Percentiles rank a stretch among this genome's conserved stretches.
Evolutionary conservation across 805 yeast species (phyloP).

Genomic region (Metschnikowia corniflorae): DNA sequence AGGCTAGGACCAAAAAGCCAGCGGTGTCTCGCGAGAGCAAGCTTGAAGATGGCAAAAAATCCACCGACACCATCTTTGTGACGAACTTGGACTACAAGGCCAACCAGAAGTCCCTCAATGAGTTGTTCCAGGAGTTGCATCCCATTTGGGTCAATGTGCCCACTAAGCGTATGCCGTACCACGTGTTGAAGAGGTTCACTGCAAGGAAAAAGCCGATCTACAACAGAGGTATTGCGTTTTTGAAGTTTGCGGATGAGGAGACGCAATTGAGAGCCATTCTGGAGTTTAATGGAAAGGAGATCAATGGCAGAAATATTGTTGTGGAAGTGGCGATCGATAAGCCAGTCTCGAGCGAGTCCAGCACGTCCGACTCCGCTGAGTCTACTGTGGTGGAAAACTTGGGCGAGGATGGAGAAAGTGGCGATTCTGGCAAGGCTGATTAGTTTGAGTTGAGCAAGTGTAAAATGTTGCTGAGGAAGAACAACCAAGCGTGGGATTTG

Average conservation of each 20-base stretch:
- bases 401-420: not conserved
- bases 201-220: constrained; percentile 40
- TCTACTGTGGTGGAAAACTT: constrained; percentile 3
- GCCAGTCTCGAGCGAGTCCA: constrained; percentile 21
- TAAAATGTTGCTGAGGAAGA: too few relatives aligned
- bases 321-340: constrained; percentile 75
- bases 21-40: constrained; percentile 3
- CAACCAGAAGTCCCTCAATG: constrained; percentile 43
- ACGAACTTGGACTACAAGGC: constrained; percentile 55
- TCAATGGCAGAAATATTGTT: constrained; percentile 61
- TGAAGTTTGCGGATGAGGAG: constrained; percentile 56
- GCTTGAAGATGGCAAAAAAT: constrained; percentile 48
- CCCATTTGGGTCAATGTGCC: constrained; percentile 64
- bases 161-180: constrained; percentile 43
- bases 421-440: too few relatives aligned
- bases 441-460: too few relatives aligned
- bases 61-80: constrained; percentile 58
- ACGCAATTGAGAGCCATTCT: constrained; percentile 69
- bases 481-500: too few relatives aligned
- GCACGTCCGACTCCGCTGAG: constrained; percentile 3
- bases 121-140: constrained; percentile 44
- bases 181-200: constrained; percentile 40
- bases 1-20: not conserved
- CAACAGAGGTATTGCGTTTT: constrained; percentile 65
- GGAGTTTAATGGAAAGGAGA: constrained; percentile 58